These are phyloP conservation scores for Krasilnikovozyma curviuscula DNA, from an alignment of 768 basidiomycete genomes.

Conservation along the genomic window DNA sequence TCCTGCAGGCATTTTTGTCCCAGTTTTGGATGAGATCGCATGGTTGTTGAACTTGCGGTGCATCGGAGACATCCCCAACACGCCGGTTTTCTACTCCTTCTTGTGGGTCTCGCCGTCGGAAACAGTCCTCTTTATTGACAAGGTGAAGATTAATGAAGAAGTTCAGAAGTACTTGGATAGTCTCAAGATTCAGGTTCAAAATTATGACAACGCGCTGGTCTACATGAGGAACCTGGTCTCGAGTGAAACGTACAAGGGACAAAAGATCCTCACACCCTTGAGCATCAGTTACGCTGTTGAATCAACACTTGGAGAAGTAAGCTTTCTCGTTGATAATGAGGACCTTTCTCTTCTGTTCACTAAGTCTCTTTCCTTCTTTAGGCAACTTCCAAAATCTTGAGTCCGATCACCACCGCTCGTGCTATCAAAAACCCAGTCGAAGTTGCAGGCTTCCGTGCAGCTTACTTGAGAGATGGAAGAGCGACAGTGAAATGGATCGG, in stretches of 20 bases:
- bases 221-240: conserved; percentile 3
- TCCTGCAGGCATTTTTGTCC: conserved; percentile 34
- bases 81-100: conserved; percentile 80
- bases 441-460: conserved; percentile 57
- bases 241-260: conserved; percentile 3
- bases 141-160: conserved; percentile 40
- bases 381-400: conserved; percentile 30
- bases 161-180: conserved; percentile 29
- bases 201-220: conserved; percentile 41
- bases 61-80: conserved; percentile 61
- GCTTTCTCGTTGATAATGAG: neutral
- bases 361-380: conserved; percentile 10
- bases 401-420: conserved; percentile 56
- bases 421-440: conserved; percentile 76
- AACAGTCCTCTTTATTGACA: conserved; percentile 56
- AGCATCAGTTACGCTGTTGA: conserved; percentile 21
- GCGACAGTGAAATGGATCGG: conserved; percentile 55
- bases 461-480: conserved; percentile 77
- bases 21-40: conserved; percentile 39
- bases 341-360: neutral
- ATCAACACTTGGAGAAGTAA: conserved; percentile 19
- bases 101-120: conserved; percentile 46
- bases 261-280: conserved; percentile 17
- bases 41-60: conserved; percentile 79
- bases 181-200: conserved; percentile 39